These are phyloP conservation scores for Spathaspora sp. DNA, from an alignment of 805 yeast genomes.

Conservation along the genomic window DNA sequence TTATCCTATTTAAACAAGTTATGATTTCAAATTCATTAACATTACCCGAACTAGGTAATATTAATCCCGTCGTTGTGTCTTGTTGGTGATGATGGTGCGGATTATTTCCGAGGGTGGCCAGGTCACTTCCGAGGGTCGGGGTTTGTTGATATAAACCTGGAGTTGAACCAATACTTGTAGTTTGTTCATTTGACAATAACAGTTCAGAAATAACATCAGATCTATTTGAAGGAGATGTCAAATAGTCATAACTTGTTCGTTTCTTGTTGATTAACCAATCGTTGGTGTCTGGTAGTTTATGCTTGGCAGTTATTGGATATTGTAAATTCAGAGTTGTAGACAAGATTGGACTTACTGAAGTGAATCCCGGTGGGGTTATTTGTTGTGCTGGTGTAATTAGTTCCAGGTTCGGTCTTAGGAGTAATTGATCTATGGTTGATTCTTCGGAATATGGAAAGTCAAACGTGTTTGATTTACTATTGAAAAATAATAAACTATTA, in stretches of 20 bases:
- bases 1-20: conserved; percentile 11
- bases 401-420: neutral
- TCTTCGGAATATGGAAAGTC: conserved; percentile 1
- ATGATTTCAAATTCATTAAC: conserved; percentile 10
- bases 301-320: neutral
- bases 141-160: neutral
- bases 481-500: conserved; percentile 3
- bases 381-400: neutral
- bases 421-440: neutral
- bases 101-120: neutral
- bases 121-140: neutral
- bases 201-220: neutral
- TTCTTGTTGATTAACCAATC: neutral
- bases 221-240: neutral
- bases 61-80: neutral
- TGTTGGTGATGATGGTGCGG: too few species aligned
- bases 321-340: neutral
- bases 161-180: too few species aligned
- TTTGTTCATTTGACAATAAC: neutral
- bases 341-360: neutral
- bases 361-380: neutral
- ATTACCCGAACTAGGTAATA: neutral
- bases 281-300: neutral
- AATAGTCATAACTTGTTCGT: neutral
- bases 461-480: neutral